Conservation (phyloP, 2,329 filamentous ascomycete genomes). For the Colletotrichum tropicale region DNA sequence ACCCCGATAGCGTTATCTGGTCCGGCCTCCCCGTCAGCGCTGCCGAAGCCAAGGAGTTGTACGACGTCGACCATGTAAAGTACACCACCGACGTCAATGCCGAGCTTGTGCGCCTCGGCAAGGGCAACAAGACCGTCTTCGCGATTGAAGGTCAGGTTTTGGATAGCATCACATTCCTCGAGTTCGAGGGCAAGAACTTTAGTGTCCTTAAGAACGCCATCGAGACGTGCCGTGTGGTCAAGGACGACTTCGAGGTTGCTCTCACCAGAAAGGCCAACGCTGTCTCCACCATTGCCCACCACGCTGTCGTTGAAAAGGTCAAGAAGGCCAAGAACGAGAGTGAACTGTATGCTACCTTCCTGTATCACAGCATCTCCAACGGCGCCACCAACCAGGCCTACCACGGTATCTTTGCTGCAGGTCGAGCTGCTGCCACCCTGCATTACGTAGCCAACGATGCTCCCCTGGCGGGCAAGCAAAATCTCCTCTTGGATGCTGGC, state of each 20-base stretch:
- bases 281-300: conserved; percentile 72
- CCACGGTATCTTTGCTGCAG: conserved; percentile 82
- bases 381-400: conserved; percentile 87
- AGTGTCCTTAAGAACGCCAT: conserved; percentile 63
- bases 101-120: conserved; percentile 62
- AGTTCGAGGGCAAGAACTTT: conserved; percentile 54
- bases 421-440: conserved; percentile 80
- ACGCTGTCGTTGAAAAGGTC: conserved; percentile 64
- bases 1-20: conserved; percentile 93
- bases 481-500: conserved; percentile 85
- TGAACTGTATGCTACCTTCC: conserved; percentile 82
- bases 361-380: conserved; percentile 75
- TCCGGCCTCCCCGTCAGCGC: conserved; percentile 81
- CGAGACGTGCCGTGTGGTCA: conserved; percentile 71
- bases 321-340: conserved; percentile 74
- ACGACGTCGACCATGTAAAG: conserved; percentile 81
- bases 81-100: conserved; percentile 77
- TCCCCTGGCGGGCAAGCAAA: conserved; percentile 71
- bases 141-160: conserved; percentile 82
- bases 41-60: conserved; percentile 76
- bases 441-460: conserved; percentile 86
- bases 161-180: conserved; percentile 71
- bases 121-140: conserved; percentile 61
- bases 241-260: conserved; percentile 77
- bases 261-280: conserved; percentile 75